These are phyloP conservation scores for Vaccinium darrowii DNA, from an alignment of 148 eudicot genomes.

Conservation along the genomic window DNA sequence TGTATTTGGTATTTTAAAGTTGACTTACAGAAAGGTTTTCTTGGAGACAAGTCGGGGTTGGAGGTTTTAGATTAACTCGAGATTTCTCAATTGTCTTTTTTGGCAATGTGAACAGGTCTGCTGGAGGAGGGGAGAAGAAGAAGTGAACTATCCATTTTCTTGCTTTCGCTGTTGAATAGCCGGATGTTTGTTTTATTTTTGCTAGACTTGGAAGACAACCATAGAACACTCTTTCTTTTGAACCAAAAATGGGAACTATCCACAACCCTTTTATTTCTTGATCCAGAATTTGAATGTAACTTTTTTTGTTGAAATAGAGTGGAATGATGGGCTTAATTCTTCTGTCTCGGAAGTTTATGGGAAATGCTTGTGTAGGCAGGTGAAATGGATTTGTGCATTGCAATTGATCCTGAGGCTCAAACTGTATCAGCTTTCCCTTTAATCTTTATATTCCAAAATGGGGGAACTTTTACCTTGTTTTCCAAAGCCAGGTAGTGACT, in stretches of 20 bases:
- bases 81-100: not conserved
- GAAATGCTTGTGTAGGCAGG: not conserved
- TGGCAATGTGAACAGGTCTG: constrained; percentile 21
- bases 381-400: not conserved
- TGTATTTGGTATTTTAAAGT: not conserved
- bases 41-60: not conserved
- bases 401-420: not conserved
- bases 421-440: not conserved
- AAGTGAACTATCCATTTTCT: constrained; percentile 15
- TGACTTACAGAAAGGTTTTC: not conserved
- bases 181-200: not conserved
- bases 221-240: not conserved
- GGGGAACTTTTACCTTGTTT: not conserved
- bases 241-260: not conserved
- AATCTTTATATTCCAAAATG: not conserved
- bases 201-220: not conserved
- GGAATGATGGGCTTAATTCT: not conserved
- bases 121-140: constrained; percentile 35
- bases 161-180: not conserved
- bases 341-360: not conserved
- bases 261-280: not conserved
- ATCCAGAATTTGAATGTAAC: not conserved
- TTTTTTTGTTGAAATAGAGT: not conserved
- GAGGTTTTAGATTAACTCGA: not conserved
- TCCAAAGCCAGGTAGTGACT: not conserved